These are phyloP conservation scores for Macadamia integrifolia DNA, from an alignment of 164 flowering plant species.

Conservation along the genomic window DNA sequence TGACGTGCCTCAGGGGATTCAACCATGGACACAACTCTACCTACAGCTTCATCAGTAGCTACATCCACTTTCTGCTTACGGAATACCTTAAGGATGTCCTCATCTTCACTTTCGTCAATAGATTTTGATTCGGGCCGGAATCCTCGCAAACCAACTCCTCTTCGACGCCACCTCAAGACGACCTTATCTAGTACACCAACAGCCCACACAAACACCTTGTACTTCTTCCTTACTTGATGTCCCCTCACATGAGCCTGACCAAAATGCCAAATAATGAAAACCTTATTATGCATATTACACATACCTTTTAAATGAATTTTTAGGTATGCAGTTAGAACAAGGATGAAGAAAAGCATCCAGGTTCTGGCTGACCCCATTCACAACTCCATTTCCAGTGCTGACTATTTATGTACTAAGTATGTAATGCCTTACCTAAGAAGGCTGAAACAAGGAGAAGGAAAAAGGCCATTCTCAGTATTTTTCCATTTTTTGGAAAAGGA, in stretches of 20 bases:
- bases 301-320: background rate
- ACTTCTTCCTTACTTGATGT: constrained; percentile 80
- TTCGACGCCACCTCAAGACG: constrained; percentile 81
- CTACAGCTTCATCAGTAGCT: constrained; percentile 67
- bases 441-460: background rate
- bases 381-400: background rate
- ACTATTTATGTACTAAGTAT: too few relatives aligned
- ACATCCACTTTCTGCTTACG: constrained; percentile 80
- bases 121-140: constrained; percentile 45
- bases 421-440: background rate
- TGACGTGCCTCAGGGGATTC: constrained; percentile 77
- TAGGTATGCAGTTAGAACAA: background rate
- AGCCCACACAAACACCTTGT: constrained; percentile 75
- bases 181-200: constrained; percentile 84
- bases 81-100: constrained; percentile 69
- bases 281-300: background rate
- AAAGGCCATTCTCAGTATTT: background rate
- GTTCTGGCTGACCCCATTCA: background rate
- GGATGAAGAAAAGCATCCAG: background rate
- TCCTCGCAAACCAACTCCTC: constrained; percentile 81
- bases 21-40: constrained; percentile 79
- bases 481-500: background rate
- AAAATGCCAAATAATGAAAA: constrained; percentile 1
- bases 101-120: constrained; percentile 68
- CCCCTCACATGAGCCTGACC: constrained; percentile 95